Evolutionary conservation across 257 asterid genomes (phyloP).

Genomic region (Ophiorrhiza pumila): DNA sequence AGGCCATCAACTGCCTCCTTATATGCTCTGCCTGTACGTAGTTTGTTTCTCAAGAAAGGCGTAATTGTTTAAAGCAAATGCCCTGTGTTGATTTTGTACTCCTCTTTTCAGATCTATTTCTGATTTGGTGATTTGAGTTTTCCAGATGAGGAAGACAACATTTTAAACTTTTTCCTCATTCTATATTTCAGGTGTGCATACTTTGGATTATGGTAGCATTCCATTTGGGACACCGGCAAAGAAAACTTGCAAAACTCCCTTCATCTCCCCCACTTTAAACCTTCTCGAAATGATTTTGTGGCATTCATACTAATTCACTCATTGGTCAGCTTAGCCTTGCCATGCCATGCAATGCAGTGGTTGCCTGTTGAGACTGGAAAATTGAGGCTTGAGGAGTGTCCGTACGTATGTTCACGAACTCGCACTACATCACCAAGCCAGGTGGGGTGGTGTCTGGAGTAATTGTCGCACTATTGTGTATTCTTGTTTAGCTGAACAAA

Average conservation of each 20-base stretch:
- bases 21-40: constrained; percentile 74
- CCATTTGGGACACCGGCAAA: constrained; percentile 63
- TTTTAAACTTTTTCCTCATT: neutral
- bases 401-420: neutral
- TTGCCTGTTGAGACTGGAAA: neutral
- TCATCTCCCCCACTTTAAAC: constrained; percentile 34
- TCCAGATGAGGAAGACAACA: neutral
- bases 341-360: neutral
- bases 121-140: neutral
- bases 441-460: neutral
- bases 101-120: neutral
- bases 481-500: neutral
- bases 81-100: neutral
- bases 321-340: neutral
- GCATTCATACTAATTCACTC: neutral
- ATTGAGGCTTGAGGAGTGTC: neutral
- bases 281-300: constrained; percentile 25
- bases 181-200: constrained; percentile 54
- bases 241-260: constrained; percentile 53
- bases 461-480: neutral
- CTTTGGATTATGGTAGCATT: constrained; percentile 70
- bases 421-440: neutral
- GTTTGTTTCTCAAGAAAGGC: neutral
- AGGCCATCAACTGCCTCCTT: constrained; percentile 60
- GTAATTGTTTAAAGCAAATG: neutral